These are phyloP conservation scores for Poa pratensis DNA, from an alignment of 176 grass and related monocot genomes.

Conservation along the genomic window DNA sequence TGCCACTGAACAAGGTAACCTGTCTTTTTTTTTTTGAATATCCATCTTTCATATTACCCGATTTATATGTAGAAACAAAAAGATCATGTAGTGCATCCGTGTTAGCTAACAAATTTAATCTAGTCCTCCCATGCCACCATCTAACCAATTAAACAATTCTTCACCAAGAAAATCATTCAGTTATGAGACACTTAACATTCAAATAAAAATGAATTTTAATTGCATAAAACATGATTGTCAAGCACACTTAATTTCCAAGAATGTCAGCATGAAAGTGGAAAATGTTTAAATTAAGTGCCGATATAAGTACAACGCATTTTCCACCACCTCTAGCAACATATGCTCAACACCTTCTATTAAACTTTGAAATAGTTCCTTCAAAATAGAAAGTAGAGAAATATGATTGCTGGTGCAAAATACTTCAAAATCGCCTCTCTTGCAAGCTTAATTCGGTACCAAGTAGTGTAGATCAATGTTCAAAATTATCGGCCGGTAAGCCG, in stretches of 20 bases:
- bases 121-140: neutral
- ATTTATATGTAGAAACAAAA: neutral
- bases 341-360: too few relatives aligned
- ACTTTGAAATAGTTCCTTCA: too few relatives aligned
- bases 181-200: neutral
- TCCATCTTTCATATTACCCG: neutral
- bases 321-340: too few relatives aligned
- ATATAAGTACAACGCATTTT: too few relatives aligned
- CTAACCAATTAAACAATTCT: neutral
- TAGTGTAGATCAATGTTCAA: too few relatives aligned
- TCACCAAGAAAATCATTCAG: neutral
- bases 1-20: slow-evolving; percentile 58
- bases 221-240: neutral
- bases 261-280: too few relatives aligned
- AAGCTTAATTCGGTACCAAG: too few relatives aligned
- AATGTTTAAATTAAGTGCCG: too few relatives aligned
- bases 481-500: too few relatives aligned
- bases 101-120: neutral
- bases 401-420: too few relatives aligned
- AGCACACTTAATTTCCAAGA: neutral
- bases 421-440: too few relatives aligned
- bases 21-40: neutral
- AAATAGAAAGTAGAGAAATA: too few relatives aligned
- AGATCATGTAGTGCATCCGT: neutral
- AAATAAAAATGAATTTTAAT: neutral